Conservation (phyloP, 2,329 filamentous ascomycete species). For the Falciphora oryzae region DNA sequence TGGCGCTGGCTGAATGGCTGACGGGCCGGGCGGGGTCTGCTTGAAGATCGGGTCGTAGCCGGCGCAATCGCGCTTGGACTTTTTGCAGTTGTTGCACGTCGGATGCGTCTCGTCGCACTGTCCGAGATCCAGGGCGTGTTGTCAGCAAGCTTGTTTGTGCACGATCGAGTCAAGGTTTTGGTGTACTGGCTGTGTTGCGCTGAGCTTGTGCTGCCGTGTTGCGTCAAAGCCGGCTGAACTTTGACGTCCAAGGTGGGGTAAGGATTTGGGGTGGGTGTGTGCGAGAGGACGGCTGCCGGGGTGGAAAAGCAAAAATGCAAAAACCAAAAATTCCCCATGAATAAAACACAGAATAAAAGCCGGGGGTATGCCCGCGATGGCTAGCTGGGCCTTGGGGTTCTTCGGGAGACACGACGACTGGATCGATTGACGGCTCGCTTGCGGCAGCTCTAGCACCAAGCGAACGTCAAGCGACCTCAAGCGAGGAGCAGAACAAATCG, state of each 20-base stretch:
- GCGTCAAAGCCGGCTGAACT: not conserved
- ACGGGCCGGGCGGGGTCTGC: conserved; percentile 50
- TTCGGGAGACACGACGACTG: no score
- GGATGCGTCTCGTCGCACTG: conserved; percentile 97
- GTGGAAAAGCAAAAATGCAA: no score
- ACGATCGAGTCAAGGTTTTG: not conserved
- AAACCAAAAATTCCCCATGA: no score
- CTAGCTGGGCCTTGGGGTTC: no score
- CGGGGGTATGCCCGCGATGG: no score
- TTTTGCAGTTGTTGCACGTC: conserved; percentile 83
- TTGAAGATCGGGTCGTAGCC: conserved; percentile 88
- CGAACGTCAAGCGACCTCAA: conserved; percentile 9
- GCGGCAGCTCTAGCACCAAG: conserved; percentile 9
- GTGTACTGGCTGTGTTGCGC: not conserved
- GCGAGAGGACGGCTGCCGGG: no score
- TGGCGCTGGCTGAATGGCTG: conserved; percentile 66
- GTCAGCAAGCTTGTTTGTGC: not conserved
- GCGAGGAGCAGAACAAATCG: conserved; percentile 7
- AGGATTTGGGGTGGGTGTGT: no score
- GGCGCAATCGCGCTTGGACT: conserved; percentile 80
- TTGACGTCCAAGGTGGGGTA: no score
- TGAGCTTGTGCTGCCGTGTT: not conserved
- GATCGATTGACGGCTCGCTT: conserved; percentile 3
- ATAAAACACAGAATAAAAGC: no score
- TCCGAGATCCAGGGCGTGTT: not conserved